phyloP scores from a whole-genome alignment of 768 basidiomycete species.

The Fomitopsis serialis region DNA sequence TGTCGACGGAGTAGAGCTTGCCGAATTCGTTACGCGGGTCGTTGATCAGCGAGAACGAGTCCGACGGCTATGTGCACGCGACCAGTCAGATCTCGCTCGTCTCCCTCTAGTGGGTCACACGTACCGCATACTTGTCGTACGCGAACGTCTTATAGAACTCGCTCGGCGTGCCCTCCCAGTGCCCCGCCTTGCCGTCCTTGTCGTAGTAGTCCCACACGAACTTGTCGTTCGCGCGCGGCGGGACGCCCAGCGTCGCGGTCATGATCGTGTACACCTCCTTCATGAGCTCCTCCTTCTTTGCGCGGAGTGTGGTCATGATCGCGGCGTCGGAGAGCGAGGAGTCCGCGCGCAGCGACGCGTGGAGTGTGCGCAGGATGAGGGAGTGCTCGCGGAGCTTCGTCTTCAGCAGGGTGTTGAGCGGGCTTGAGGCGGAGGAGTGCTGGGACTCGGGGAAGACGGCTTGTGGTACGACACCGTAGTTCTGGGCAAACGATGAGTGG shows the following conservation, averaged over 20 bases:
- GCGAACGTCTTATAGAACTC: conserved; percentile 62
- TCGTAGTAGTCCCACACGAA: conserved; percentile 91
- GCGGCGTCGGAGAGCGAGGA: conserved; percentile 37
- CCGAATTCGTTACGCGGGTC: conserved; percentile 85
- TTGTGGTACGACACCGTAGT: conserved; percentile 87
- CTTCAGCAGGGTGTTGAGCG: conserved; percentile 77
- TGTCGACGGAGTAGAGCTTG: conserved; percentile 86
- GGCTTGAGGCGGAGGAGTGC: conserved; percentile 69
- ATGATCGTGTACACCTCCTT: conserved; percentile 81
- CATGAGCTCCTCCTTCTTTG: conserved; percentile 83
- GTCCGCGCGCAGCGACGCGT: conserved; percentile 43
- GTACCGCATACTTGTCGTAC: conserved; percentile 23
- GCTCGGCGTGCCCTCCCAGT: conserved; percentile 75
- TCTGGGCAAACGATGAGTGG: conserved; percentile 29
- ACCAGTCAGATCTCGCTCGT: not conserved
- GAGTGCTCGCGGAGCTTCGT: conserved; percentile 90
- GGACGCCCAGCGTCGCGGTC: conserved; percentile 81
- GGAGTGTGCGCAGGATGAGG: conserved; percentile 67
- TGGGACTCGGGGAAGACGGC: conserved; percentile 77
- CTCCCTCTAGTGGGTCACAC: not conserved
- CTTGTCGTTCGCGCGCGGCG: conserved; percentile 62
- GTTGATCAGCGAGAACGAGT: conserved; percentile 90
- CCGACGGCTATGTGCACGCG: conserved; percentile 42
- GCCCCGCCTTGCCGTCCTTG: conserved; percentile 64
- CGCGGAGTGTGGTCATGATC: conserved; percentile 51